phyloP scores from a whole-genome alignment of 2,329 filamentous ascomycete species.

The Leptographium procerum region DNA sequence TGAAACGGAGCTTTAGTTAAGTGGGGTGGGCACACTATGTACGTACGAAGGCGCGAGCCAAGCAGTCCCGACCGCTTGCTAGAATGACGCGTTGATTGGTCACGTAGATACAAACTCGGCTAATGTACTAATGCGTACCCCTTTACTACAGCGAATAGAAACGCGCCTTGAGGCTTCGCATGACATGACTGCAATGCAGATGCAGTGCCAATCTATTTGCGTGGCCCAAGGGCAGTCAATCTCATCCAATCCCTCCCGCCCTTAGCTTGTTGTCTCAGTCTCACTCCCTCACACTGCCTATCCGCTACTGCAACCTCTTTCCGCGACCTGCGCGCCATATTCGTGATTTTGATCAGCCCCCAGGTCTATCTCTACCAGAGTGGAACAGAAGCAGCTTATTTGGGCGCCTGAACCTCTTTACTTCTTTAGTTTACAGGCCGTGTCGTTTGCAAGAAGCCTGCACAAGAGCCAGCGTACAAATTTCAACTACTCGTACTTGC shows the following conservation, averaged over 20 bases:
- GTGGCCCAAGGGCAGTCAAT: neutral
- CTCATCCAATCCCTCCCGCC: neutral
- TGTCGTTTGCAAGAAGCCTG: neutral
- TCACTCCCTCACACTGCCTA: neutral
- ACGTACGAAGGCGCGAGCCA: too few relatives aligned
- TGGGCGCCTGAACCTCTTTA: neutral
- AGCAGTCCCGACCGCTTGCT: too few relatives aligned
- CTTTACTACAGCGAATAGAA: conserved; percentile 1
- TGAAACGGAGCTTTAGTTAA: too few relatives aligned
- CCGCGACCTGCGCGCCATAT: neutral
- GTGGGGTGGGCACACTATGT: too few relatives aligned
- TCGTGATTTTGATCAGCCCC: too few relatives aligned
- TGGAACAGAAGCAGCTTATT: neutral
- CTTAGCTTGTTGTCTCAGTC: conserved; percentile 1
- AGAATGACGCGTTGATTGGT: conserved; percentile 4
- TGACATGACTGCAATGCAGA: neutral
- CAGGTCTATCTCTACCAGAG: neutral
- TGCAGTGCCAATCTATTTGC: neutral
- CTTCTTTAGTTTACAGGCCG: neutral
- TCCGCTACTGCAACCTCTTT: neutral
- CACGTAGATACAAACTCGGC: neutral
- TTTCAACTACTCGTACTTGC: too few relatives aligned
- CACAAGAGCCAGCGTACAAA: too few relatives aligned
- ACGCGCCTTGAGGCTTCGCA: neutral
- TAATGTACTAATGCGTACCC: neutral